phyloP scores from a whole-genome alignment of 345 rosid species.

The Pugionium cornutum region DNA sequence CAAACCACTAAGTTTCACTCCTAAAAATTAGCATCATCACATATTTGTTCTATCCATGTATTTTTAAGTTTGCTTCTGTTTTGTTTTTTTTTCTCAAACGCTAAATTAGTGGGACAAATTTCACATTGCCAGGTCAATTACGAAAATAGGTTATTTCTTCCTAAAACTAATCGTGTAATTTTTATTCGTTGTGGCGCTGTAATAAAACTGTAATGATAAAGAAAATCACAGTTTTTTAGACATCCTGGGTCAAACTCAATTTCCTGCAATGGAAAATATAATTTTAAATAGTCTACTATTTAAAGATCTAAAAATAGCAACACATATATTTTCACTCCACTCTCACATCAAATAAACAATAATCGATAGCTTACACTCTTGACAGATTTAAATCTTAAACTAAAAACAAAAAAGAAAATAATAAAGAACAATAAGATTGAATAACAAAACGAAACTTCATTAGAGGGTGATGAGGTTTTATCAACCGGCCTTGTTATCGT shows the following conservation, averaged over 20 bases:
- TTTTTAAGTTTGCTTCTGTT: conserved; percentile 20
- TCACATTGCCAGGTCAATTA: conserved; percentile 31
- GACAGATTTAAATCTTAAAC: conserved; percentile 1
- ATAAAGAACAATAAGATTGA: conserved; percentile 25
- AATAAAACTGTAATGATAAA: conserved; percentile 11
- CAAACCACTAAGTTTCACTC: conserved; percentile 18
- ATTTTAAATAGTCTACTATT: conserved; percentile 3
- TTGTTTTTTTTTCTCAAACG: not conserved
- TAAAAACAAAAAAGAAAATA: conserved; percentile 11
- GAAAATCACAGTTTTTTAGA: conserved; percentile 14
- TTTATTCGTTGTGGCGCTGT: not conserved
- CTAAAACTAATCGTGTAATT: not conserved
- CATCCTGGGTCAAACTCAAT: conserved; percentile 32
- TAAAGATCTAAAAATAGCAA: conserved; percentile 31
- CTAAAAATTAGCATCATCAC: conserved; percentile 42
- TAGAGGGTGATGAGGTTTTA: conserved; percentile 43
- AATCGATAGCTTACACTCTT: conserved; percentile 19
- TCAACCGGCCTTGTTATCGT: conserved; percentile 9
- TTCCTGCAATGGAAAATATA: conserved; percentile 7
- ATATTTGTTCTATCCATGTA: not conserved
- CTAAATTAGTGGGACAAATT: conserved; percentile 27
- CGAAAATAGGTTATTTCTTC: not conserved
- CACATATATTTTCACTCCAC: conserved; percentile 5
- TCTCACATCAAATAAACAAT: conserved; percentile 22
- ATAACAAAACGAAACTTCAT: conserved; percentile 10